These are phyloP conservation scores for Lithospermum erythrorhizon DNA, from an alignment of 257 asterid genomes.

Conservation along the genomic window DNA sequence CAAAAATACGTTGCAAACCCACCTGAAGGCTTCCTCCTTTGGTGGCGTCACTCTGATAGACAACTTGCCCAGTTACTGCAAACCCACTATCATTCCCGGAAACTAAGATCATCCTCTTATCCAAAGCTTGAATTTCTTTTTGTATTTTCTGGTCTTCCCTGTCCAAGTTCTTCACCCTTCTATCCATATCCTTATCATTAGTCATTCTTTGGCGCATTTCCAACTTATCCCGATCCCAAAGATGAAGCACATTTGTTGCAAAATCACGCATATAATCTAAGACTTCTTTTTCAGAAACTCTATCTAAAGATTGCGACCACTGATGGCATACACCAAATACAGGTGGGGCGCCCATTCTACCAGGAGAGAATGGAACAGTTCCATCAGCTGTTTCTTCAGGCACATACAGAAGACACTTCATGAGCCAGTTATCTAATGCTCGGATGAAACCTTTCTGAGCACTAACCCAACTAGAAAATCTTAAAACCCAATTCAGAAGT, in stretches of 20 bases:
- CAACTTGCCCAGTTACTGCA: constrained; percentile 48
- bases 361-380: constrained; percentile 82
- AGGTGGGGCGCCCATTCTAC: constrained; percentile 91
- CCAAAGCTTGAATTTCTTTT: constrained; percentile 77
- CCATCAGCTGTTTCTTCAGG: constrained; percentile 97
- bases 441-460: constrained; percentile 73
- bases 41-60: constrained; percentile 76
- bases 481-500: constrained; percentile 66
- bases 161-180: constrained; percentile 67
- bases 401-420: constrained; percentile 79
- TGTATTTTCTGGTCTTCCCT: constrained; percentile 85
- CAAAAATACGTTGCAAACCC: constrained; percentile 64
- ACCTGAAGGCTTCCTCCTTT: constrained; percentile 63
- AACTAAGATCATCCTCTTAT: constrained; percentile 46
- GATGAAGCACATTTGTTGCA: constrained; percentile 56
- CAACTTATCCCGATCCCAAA: constrained; percentile 75
- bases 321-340: constrained; percentile 69
- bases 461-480: constrained; percentile 73
- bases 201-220: constrained; percentile 66
- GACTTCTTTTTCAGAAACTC: constrained; percentile 78
- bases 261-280: constrained; percentile 66
- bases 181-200: constrained; percentile 52
- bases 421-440: constrained; percentile 78
- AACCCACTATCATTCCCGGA: constrained; percentile 37
- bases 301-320: constrained; percentile 78